Conservation (phyloP, 2,329 filamentous ascomycete genomes). For the Clarireedia sp. region DNA sequence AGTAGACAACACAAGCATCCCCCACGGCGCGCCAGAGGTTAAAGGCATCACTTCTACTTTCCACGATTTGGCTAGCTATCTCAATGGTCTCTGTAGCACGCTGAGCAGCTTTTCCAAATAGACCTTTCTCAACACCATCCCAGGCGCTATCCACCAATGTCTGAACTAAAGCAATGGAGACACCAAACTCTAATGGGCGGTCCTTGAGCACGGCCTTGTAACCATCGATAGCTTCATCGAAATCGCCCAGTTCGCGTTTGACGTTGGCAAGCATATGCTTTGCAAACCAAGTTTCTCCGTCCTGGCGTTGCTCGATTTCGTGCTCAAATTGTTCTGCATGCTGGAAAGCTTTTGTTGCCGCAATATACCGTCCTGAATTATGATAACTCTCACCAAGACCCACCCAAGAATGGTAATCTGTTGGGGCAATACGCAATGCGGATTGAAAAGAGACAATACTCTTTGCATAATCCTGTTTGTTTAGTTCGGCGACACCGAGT, state of each 20-base stretch:
- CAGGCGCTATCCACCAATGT: constrained; percentile 77
- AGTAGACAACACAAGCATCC: constrained; percentile 81
- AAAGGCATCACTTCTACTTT: constrained; percentile 62
- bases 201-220: constrained; percentile 66
- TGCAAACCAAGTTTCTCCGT: constrained; percentile 82
- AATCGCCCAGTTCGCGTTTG: constrained; percentile 84
- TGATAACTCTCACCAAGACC: constrained; percentile 97
- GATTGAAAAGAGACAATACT: constrained; percentile 89
- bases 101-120: constrained; percentile 75
- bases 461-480: constrained; percentile 82
- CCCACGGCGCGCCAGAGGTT: constrained; percentile 93
- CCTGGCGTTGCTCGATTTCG: constrained; percentile 43
- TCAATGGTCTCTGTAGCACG: constrained; percentile 62
- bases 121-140: constrained; percentile 68
- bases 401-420: constrained; percentile 93
- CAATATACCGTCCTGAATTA: constrained; percentile 84
- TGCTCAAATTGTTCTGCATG: constrained; percentile 73
- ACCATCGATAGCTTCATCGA: constrained; percentile 69
- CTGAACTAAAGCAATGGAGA: constrained; percentile 80
- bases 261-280: constrained; percentile 96
- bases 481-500: constrained; percentile 86
- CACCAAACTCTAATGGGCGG: constrained; percentile 71
- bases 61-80: constrained; percentile 55
- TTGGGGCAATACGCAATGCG: constrained; percentile 72
- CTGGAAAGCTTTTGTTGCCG: constrained; percentile 84